Evolutionary conservation across 2,329 filamentous ascomycete species (phyloP).

Genomic region (Huntiella abstrusa): DNA sequence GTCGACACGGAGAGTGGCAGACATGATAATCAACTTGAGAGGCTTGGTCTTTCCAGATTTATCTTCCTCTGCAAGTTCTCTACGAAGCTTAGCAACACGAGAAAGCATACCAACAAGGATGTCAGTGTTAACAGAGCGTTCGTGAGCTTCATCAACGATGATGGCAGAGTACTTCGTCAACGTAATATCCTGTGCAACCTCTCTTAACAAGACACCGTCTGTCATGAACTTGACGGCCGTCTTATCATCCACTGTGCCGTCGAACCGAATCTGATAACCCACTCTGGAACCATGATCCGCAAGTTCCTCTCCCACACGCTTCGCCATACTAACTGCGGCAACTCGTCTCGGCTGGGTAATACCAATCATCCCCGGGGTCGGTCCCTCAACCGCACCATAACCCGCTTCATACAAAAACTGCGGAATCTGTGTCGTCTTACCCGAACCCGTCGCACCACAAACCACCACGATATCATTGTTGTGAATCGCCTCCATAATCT

Average conservation of each 20-base stretch:
- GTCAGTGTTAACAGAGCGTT: slow-evolving; percentile 92
- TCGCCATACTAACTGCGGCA: slow-evolving; percentile 90
- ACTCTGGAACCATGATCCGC: slow-evolving; percentile 60
- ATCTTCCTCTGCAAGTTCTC: slow-evolving; percentile 55
- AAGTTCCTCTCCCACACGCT: slow-evolving; percentile 72
- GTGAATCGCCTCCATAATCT: slow-evolving; percentile 93
- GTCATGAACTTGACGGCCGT: slow-evolving; percentile 99
- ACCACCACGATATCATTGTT: slow-evolving; percentile 80
- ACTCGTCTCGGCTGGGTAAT: slow-evolving; percentile 90
- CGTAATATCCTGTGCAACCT: slow-evolving; percentile 76
- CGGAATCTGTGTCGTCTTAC: slow-evolving; percentile 93
- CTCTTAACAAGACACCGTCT: slow-evolving; percentile 82
- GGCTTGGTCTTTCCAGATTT: slow-evolving; percentile 41
- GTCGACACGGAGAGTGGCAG: slow-evolving; percentile 75
- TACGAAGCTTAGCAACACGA: slow-evolving; percentile 68
- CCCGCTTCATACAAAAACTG: slow-evolving; percentile 92
- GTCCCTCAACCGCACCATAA: slow-evolving; percentile 59
- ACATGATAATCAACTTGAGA: slow-evolving; percentile 94
- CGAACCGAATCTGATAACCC: slow-evolving; percentile 88
- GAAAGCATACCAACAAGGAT: slow-evolving; percentile 96
- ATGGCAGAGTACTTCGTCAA: slow-evolving; percentile 82
- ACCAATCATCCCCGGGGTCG: slow-evolving; percentile 80
- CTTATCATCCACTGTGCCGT: slow-evolving; percentile 58
- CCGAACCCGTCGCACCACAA: slow-evolving; percentile 87
- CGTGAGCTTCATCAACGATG: slow-evolving; percentile 91